A percentile compares a stretch with the other conserved stretches of the same genome.
Conservation (phyloP, 2,329 filamentous ascomycete species). For the Aspergillus sp. region DNA sequence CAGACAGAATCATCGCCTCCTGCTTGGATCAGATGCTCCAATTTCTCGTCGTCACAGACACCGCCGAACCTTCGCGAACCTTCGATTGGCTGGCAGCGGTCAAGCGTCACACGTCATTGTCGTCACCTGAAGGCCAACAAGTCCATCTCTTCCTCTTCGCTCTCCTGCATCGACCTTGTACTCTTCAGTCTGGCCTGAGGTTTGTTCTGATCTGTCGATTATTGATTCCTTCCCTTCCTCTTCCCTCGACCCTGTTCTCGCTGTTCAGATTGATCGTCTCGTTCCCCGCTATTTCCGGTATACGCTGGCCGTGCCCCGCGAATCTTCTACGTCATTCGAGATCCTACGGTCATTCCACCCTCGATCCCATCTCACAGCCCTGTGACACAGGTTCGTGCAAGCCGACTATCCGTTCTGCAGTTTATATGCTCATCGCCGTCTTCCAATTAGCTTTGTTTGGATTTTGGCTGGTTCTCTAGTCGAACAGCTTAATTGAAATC, state of each 20-base stretch:
- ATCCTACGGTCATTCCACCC: conserved; percentile 29
- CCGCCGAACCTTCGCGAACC: conserved; percentile 36
- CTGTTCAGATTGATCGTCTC: not conserved
- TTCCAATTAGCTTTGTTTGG: conserved; percentile 9
- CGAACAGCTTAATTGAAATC: not conserved
- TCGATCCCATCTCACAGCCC: conserved; percentile 4
- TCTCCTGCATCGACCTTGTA: not conserved
- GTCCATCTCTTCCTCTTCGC: conserved; percentile 5
- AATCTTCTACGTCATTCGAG: conserved; percentile 38
- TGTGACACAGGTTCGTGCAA: conserved; percentile 3
- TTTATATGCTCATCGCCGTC: conserved; percentile 13
- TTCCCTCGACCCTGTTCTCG: not conserved
- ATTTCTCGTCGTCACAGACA: not conserved
- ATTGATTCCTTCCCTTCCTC: not conserved
- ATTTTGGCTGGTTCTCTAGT: not conserved
- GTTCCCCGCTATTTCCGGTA: not conserved
- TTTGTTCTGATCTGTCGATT: conserved; percentile 4
- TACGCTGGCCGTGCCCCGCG: conserved; percentile 7
- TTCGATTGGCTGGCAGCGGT: conserved; percentile 26
- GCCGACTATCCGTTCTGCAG: not conserved
- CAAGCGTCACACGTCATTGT: conserved; percentile 33
- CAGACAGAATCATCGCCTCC: too few relatives aligned
- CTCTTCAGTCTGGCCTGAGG: not conserved
- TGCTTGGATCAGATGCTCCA: not conserved
- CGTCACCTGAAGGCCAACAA: conserved; percentile 9